These are phyloP conservation scores for Dissophora globulifera DNA, from an alignment of 192 early-diverging fungal genomes.

Conservation along the genomic window DNA sequence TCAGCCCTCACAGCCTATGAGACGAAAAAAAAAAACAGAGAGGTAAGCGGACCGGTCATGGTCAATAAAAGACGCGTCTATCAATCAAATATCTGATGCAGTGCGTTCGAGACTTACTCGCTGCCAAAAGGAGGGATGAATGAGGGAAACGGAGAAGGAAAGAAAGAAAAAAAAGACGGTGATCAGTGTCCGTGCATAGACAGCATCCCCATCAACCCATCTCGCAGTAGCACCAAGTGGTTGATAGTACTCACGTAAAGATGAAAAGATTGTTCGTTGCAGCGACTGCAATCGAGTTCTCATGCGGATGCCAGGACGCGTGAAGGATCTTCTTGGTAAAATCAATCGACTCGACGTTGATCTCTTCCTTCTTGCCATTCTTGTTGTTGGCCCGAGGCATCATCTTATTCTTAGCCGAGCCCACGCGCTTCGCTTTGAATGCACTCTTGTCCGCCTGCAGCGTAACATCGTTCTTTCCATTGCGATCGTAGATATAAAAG, in stretches of 20 bases:
- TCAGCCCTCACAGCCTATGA: too few species aligned
- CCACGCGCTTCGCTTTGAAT: conserved; percentile 94
- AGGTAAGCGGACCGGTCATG: too few species aligned
- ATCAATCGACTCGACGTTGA: conserved; percentile 89
- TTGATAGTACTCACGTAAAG: conserved; percentile 80
- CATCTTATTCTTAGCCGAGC: conserved; percentile 83
- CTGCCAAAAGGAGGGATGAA: too few species aligned
- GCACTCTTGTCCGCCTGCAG: conserved; percentile 98
- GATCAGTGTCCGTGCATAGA: too few species aligned
- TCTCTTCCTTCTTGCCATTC: conserved; percentile 70
- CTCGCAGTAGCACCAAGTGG: too few species aligned
- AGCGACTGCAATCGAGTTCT: conserved; percentile 97
- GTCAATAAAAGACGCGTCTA: too few species aligned
- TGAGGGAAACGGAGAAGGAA: too few species aligned
- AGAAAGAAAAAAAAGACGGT: too few species aligned
- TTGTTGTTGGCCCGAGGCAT: conserved; percentile 50
- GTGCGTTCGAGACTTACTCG: too few species aligned
- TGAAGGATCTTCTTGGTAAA: conserved; percentile 98
- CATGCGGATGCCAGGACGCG: conserved; percentile 98
- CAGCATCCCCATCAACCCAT: too few species aligned
- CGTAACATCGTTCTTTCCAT: conserved; percentile 82
- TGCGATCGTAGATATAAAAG: conserved; percentile 95
- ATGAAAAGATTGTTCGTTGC: conserved; percentile 99
- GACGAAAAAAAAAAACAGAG: too few species aligned
- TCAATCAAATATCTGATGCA: too few species aligned